Base-by-base conservation (phyloP, 352 stramenopile genomes). In the Phytophthora capsici region DNA sequence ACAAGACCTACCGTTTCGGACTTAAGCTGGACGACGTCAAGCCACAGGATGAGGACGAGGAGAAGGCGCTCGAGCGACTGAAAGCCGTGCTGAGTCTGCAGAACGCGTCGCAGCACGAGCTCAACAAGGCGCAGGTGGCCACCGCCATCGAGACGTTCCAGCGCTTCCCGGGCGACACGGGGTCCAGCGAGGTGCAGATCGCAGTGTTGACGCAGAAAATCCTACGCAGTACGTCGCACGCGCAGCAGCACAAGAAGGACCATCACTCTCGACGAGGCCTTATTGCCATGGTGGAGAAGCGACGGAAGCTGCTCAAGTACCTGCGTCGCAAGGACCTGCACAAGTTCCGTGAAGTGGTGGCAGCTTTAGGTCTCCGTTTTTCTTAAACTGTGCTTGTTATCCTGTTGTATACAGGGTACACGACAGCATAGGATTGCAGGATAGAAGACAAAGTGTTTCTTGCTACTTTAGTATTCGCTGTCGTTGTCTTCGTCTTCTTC, bases 181-280 rank as follows among this genome's bases (percentile, higher is more conserved):
- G 87, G 44, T 95, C 87, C 45, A 93, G 83, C 66, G 87, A 95
- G 55, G 87, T 94, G 58, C 87, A 95, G 71, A 78, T 95, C 50
- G 87, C 87, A 7, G 84, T 94, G 60, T 70, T 95, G 22, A 95
- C 87, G 64, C 85, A 95, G 66, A 94, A 92, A 77, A 94, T 95
- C 54, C 65, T 90, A 62, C 86, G 78, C 48, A 88, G 68, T 54
- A 95, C 87, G 63, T 45, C 80, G 14, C 87, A 95, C 75, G 84
- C 86, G 26, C 77, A 88, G 63, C 60, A 60, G 20, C 77, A 95
- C 75, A 93, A 94, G 85, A 91, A 95, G 69, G 87, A 95, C 72
- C 85, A 94, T 57, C 87, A 95, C 78, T 95, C 87, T 67, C 80
- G 85, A 63, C 85, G 87, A 62, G 87, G 87, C 3, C 77, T 95